A percentile compares a stretch with the other conserved stretches of the same genome.
Conservation (phyloP, 106 monocot species). For the Ottelia alismoides region DNA sequence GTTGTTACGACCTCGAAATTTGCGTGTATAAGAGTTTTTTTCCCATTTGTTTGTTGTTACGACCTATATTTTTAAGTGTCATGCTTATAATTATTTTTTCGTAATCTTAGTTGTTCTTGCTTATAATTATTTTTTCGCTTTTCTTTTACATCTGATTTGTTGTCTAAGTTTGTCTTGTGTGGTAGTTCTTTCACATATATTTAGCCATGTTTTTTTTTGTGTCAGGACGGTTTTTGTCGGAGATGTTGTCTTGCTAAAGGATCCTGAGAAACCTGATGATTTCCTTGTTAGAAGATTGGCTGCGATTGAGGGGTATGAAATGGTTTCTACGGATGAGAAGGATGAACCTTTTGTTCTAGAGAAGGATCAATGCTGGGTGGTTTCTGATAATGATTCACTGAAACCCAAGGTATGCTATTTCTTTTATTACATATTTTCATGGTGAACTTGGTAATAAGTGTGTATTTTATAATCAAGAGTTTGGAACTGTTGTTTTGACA, state of each 20-base stretch:
- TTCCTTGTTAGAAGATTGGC: constrained; percentile 74
- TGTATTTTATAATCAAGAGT: background rate
- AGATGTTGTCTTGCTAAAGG: constrained; percentile 82
- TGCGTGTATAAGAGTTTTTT: no score
- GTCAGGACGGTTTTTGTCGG: constrained; percentile 65
- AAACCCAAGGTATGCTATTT: constrained; percentile 73
- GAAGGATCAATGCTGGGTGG: constrained; percentile 80
- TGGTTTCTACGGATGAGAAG: constrained; percentile 82
- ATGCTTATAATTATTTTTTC: no score
- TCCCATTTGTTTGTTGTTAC: no score
- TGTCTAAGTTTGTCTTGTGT: no score
- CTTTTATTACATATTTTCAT: background rate
- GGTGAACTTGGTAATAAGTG: background rate
- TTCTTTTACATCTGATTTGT: no score
- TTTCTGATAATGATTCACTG: constrained; percentile 59
- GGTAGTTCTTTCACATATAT: background rate
- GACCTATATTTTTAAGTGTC: no score
- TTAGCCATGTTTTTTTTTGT: background rate
- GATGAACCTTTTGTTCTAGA: constrained; percentile 88
- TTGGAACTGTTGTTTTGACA: no score
- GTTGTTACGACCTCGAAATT: no score
- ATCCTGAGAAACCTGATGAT: constrained; percentile 77
- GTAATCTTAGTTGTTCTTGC: no score
- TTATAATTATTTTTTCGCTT: no score
- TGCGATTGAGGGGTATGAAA: constrained; percentile 92